Conservation (phyloP, 2,329 filamentous ascomycete species). For the Aspergillus sp. region DNA sequence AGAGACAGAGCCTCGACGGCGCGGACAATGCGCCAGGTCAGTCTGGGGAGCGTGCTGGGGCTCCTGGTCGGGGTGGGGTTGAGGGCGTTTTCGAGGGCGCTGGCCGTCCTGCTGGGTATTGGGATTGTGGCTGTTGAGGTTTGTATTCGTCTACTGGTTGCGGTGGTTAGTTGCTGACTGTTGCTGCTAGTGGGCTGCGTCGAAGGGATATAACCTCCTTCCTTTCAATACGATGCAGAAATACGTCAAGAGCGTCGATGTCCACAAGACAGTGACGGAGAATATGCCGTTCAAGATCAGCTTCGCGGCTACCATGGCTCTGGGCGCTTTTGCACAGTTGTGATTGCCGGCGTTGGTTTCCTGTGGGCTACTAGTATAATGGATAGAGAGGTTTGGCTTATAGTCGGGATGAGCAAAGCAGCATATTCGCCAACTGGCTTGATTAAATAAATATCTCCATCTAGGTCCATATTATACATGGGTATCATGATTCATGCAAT, state of each 20-base stretch:
- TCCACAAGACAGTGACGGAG: conserved; percentile 28
- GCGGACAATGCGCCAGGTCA: conserved; percentile 35
- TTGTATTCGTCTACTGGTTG: conserved; percentile 7
- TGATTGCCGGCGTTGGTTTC: no score
- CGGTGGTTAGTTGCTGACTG: conserved; percentile 2
- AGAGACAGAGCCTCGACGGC: conserved; percentile 17
- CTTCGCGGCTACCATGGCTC: conserved; percentile 36
- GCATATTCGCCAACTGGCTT: no score
- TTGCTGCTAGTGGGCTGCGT: conserved; percentile 32
- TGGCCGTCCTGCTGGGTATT: conserved; percentile 36
- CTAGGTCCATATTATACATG: conserved; percentile 12
- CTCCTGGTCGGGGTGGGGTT: conserved; percentile 35
- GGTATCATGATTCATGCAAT: conserved; percentile 25
- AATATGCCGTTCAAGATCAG: conserved; percentile 39
- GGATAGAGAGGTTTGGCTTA: background rate
- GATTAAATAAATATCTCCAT: background rate
- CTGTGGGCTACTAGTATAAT: background rate
- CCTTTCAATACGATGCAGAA: conserved; percentile 32
- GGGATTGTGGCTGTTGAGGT: conserved; percentile 38
- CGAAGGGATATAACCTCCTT: conserved; percentile 38
- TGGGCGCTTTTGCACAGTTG: conserved; percentile 38
- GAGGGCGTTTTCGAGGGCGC: conserved; percentile 35
- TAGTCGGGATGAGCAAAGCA: background rate
- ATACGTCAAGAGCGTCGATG: conserved; percentile 32
- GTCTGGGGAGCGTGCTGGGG: conserved; percentile 37